A percentile compares a stretch with the other conserved stretches of the same genome.
Conservation (phyloP, 345 rosid species). For the Passiflora organensis region DNA sequence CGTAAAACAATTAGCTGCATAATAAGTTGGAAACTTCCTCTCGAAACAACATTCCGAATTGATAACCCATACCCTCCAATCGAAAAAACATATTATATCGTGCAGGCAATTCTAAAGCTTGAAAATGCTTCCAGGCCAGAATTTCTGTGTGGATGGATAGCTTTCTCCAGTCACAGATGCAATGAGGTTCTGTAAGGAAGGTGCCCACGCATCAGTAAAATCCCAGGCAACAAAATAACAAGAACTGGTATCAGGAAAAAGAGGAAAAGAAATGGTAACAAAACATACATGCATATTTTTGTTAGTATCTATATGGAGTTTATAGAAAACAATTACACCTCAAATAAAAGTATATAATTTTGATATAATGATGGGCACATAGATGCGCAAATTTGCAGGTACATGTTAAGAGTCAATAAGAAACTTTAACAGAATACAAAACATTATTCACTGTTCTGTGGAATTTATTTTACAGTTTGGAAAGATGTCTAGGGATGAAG, state of each 20-base stretch:
- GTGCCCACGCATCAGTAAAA: neutral
- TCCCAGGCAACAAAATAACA: neutral
- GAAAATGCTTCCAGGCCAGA: conserved; percentile 14
- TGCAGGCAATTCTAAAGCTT: neutral
- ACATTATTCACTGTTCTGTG: too few species aligned
- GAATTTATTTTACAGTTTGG: too few species aligned
- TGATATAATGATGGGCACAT: too few species aligned
- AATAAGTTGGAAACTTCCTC: conserved; percentile 6
- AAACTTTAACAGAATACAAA: too few species aligned
- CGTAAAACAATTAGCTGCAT: conserved; percentile 8
- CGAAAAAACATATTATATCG: neutral
- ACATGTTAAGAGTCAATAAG: too few species aligned
- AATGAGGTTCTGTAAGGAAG: conserved; percentile 22
- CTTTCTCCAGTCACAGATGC: conserved; percentile 12
- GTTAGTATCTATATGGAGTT: too few species aligned
- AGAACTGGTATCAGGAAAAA: neutral
- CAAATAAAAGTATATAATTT: too few species aligned
- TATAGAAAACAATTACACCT: too few species aligned
- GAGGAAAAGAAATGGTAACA: neutral
- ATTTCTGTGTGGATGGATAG: conserved; percentile 8
- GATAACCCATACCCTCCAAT: neutral
- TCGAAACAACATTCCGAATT: conserved; percentile 1
- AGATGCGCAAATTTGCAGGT: too few species aligned
- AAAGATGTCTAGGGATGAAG: too few species aligned
- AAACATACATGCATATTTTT: too few species aligned